phyloP scores from a whole-genome alignment of 2,329 filamentous ascomycete genomes.

The Sclerotinia trifoliorum region DNA sequence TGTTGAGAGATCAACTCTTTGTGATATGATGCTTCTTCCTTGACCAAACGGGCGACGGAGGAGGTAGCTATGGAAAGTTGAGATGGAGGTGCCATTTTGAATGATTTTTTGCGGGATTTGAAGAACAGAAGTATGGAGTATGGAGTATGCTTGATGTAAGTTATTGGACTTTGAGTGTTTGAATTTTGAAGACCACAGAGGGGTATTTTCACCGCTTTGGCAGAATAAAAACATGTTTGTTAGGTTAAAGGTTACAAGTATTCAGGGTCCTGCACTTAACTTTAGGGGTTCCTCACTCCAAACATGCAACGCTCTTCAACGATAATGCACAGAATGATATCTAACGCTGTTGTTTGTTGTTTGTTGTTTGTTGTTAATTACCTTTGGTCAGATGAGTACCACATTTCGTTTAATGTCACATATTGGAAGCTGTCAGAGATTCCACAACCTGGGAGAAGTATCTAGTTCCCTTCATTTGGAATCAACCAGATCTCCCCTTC shows the following conservation, averaged over 20 bases:
- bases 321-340: neutral
- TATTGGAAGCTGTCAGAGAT: neutral
- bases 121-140: neutral
- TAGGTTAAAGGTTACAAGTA: neutral
- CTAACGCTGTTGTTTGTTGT: neutral
- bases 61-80: slow-evolving; percentile 76
- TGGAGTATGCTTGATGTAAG: neutral
- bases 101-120: neutral
- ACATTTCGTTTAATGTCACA: neutral
- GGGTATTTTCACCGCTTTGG: slow-evolving; percentile 11
- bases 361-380: too few relatives aligned
- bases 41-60: slow-evolving; percentile 78
- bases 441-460: neutral
- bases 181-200: neutral
- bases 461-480: neutral
- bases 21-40: slow-evolving; percentile 89
- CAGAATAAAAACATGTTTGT: neutral
- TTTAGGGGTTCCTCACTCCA: neutral
- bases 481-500: too few relatives aligned
- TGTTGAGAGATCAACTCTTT: slow-evolving; percentile 78
- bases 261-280: neutral
- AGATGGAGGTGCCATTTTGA: slow-evolving; percentile 70
- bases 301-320: neutral
- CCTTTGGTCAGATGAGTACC: neutral
- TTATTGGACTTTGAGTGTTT: neutral